Percentiles rank a stretch among this genome's conserved stretches.
phyloP scores from a whole-genome alignment of 78 protist species.

The Emiliania huxleyi region DNA sequence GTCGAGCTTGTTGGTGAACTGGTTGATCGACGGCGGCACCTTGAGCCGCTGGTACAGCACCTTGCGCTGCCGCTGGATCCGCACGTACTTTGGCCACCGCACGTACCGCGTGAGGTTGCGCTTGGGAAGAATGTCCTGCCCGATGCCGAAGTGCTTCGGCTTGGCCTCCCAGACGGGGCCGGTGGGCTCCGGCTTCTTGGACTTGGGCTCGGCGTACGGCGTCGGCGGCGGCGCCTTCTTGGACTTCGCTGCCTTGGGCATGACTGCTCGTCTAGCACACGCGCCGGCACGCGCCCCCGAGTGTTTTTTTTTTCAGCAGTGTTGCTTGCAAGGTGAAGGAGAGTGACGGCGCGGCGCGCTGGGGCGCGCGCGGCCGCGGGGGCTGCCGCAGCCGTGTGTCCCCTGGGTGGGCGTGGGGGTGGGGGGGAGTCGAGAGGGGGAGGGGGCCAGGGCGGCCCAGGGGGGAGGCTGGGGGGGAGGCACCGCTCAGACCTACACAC shows the following conservation, averaged over 20 bases:
- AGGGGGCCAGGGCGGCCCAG: too few relatives aligned
- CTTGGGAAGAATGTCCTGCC: slow-evolving; percentile 68
- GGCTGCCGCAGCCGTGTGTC: too few relatives aligned
- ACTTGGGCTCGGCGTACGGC: slow-evolving; percentile 2
- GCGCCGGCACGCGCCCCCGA: too few relatives aligned
- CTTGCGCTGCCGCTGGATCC: slow-evolving; percentile 92
- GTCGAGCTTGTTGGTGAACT: slow-evolving; percentile 90
- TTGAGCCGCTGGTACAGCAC: slow-evolving; percentile 88
- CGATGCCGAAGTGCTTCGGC: slow-evolving; percentile 72
- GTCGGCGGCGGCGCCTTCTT: slow-evolving; percentile 11
- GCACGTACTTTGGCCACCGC: slow-evolving; percentile 94
- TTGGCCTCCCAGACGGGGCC: slow-evolving; percentile 30
- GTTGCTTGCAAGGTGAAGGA: too few relatives aligned
- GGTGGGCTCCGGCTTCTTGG: background rate
- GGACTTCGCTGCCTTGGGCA: background rate
- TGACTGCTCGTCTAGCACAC: background rate
- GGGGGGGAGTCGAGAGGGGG: too few relatives aligned
- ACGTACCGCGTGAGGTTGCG: slow-evolving; percentile 87
- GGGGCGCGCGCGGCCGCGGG: too few relatives aligned
- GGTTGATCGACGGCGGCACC: slow-evolving; percentile 97
- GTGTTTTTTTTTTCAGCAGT: too few relatives aligned
- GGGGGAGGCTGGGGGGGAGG: too few relatives aligned
- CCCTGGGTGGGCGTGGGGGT: too few relatives aligned
- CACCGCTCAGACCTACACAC: too few relatives aligned
- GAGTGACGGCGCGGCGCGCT: too few relatives aligned